These are phyloP conservation scores for Metschnikowia colocasiae DNA, from an alignment of 805 yeast genomes.

Conservation along the genomic window DNA sequence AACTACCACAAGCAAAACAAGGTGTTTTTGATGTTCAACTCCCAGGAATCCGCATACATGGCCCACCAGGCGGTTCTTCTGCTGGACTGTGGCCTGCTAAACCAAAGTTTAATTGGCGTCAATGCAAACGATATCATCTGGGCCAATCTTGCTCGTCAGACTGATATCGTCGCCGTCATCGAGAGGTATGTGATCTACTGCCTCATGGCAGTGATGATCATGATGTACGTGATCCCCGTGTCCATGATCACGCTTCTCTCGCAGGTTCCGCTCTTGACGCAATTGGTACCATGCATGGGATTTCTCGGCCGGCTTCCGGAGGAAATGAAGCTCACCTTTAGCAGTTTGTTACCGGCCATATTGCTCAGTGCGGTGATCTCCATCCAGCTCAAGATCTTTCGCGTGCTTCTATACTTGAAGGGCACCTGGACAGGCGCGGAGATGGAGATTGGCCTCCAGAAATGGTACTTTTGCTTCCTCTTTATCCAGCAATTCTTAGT, in stretches of 20 bases:
- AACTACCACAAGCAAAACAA: conserved; percentile 32
- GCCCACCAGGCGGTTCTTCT: conserved; percentile 58
- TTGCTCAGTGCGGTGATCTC: conserved; percentile 62
- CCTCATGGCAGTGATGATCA: conserved; percentile 46
- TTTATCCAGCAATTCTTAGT: conserved; percentile 83
- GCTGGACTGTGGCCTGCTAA: conserved; percentile 37
- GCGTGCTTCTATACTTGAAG: conserved; percentile 50
- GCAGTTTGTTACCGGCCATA: conserved; percentile 66
- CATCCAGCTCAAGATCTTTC: conserved; percentile 54
- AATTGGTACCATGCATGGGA: conserved; percentile 55
- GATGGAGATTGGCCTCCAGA: conserved; percentile 67
- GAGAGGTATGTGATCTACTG: conserved; percentile 47
- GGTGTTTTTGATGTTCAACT: conserved; percentile 61
- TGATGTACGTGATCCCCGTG: conserved; percentile 76
- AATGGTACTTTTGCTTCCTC: conserved; percentile 72
- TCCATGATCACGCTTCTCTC: conserved; percentile 74
- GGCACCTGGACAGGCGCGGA: conserved; percentile 60
- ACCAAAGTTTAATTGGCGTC: conserved; percentile 46
- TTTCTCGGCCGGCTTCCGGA: conserved; percentile 57
- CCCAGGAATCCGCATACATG: conserved; percentile 55
- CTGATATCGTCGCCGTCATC: conserved; percentile 32
- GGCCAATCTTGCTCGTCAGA: conserved; percentile 50
- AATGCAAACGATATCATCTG: conserved; percentile 70
- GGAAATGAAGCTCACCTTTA: conserved; percentile 47
- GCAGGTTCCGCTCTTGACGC: conserved; percentile 63